Percentiles rank a stretch among this genome's conserved stretches.
Conservation (phyloP, 2,329 filamentous ascomycete species). For the Penicillium brevicompactum region DNA sequence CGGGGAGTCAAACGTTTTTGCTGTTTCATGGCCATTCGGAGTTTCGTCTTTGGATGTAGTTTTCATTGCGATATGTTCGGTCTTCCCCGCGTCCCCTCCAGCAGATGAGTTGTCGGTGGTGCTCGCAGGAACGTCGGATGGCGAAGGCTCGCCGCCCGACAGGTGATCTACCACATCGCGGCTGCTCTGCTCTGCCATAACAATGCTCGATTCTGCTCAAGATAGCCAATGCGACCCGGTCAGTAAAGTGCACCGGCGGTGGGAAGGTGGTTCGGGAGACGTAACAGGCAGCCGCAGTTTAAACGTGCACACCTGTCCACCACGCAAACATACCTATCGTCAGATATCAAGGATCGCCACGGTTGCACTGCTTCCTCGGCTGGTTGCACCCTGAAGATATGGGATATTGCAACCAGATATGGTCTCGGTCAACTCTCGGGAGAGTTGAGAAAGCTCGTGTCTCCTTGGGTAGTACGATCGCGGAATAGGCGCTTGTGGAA, state of each 20-base stretch:
- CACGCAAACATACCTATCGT: slow-evolving; percentile 42
- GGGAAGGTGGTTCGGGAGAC: slow-evolving; percentile 18
- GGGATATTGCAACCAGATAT: slow-evolving; percentile 36
- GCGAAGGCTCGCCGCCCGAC: slow-evolving; percentile 65
- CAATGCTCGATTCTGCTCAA: slow-evolving; percentile 57
- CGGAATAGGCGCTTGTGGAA: slow-evolving; percentile 24
- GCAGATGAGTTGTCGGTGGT: slow-evolving; percentile 56
- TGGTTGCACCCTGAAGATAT: slow-evolving; percentile 34
- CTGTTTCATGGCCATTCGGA: slow-evolving; percentile 26
- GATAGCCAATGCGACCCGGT: slow-evolving; percentile 33
- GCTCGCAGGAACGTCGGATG: slow-evolving; percentile 68
- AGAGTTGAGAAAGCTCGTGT: slow-evolving; percentile 25
- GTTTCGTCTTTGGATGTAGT: slow-evolving; percentile 32
- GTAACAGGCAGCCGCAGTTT: slow-evolving; percentile 16
- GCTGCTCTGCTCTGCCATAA: slow-evolving; percentile 72
- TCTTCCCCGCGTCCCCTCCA: slow-evolving; percentile 51
- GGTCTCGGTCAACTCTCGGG: slow-evolving; percentile 26
- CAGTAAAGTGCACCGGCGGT: slow-evolving; percentile 30
- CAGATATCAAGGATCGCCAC: slow-evolving; percentile 48
- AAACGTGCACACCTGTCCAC: slow-evolving; percentile 24
- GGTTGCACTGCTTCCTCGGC: slow-evolving; percentile 39
- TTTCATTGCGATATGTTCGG: slow-evolving; percentile 42
- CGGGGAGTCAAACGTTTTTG: slow-evolving; percentile 16
- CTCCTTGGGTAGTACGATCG: slow-evolving; percentile 18
- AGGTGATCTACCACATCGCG: slow-evolving; percentile 72